Conservation (phyloP, 1,139 yeast species). For the Yamadazyma buinensis region DNA sequence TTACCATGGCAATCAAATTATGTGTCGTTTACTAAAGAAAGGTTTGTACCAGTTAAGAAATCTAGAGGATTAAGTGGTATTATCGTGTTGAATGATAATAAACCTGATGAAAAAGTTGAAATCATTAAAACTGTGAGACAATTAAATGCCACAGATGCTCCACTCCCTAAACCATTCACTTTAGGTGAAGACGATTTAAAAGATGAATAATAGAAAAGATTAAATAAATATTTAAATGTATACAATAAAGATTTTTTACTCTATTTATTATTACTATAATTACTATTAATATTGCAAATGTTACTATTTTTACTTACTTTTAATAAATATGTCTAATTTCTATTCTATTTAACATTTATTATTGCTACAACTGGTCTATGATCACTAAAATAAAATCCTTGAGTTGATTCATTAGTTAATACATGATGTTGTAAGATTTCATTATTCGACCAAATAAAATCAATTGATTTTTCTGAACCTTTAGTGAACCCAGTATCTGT, state of each 20-base stretch:
- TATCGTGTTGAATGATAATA: constrained; percentile 68
- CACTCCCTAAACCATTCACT: constrained; percentile 82
- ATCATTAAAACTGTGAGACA: constrained; percentile 85
- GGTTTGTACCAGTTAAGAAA: constrained; percentile 81
- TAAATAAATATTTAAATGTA: neutral
- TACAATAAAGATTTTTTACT: too few species aligned
- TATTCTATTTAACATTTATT: constrained; percentile 11
- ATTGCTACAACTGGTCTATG: constrained; percentile 42
- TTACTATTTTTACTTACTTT: too few species aligned
- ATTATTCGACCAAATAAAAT: constrained; percentile 28
- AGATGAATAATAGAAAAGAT: constrained; percentile 19
- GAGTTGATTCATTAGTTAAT: constrained; percentile 22
- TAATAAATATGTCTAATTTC: too few species aligned
- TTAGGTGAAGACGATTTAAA: constrained; percentile 52
- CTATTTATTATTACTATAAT: too few species aligned
- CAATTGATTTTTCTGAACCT: constrained; percentile 20
- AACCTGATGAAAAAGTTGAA: constrained; percentile 62
- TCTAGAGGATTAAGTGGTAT: constrained; percentile 80
- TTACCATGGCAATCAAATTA: constrained; percentile 87
- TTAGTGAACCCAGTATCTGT: constrained; percentile 26
- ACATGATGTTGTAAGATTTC: constrained; percentile 31
- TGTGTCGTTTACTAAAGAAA: constrained; percentile 70
- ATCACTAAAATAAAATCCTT: constrained; percentile 33
- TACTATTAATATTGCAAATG: too few species aligned
- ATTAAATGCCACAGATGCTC: constrained; percentile 78